A percentile compares a stretch with the other conserved stretches of the same genome.
phyloP scores from a whole-genome alignment of 2,329 filamentous ascomycete genomes.

The Madurella mycetomatis region DNA sequence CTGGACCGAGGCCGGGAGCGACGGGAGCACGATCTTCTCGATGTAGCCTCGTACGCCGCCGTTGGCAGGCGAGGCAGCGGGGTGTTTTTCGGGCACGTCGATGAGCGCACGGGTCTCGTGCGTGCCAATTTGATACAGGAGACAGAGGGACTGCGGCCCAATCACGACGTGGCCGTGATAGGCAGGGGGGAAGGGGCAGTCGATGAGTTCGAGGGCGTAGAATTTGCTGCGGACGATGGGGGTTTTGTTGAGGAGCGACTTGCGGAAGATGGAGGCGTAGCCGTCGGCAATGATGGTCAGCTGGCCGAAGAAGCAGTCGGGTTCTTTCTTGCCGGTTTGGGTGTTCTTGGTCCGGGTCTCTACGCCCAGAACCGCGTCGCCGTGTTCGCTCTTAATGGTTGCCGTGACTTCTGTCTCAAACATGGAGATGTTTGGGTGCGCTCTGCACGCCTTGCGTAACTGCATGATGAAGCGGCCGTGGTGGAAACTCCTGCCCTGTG shows the following conservation, averaged over 20 bases:
- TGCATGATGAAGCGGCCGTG: conserved; percentile 89
- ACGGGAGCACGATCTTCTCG: conserved; percentile 68
- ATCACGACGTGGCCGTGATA: conserved; percentile 86
- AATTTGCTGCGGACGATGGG: conserved; percentile 81
- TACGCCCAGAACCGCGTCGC: conserved; percentile 75
- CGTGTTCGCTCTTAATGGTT: conserved; percentile 65
- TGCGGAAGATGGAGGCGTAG: conserved; percentile 88
- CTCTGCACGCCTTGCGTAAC: conserved; percentile 68
- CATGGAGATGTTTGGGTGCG: conserved; percentile 78
- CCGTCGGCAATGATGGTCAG: conserved; percentile 90
- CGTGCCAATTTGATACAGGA: conserved; percentile 95
- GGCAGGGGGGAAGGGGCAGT: conserved; percentile 71
- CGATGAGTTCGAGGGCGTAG: conserved; percentile 87
- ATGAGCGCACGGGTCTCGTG: conserved; percentile 89
- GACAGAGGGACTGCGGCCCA: conserved; percentile 67
- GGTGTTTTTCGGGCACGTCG: conserved; percentile 75
- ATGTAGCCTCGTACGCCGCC: conserved; percentile 87
- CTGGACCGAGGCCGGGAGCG: conserved; percentile 66
- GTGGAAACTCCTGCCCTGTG: conserved; percentile 80
- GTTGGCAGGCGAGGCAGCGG: conserved; percentile 65
- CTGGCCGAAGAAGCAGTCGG: conserved; percentile 80
- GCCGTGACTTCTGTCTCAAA: conserved; percentile 83
- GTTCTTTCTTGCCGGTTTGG: conserved; percentile 49
- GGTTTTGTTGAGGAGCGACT: conserved; percentile 62
- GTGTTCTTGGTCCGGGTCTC: conserved; percentile 63